Evolutionary conservation across 2,329 filamentous ascomycete genomes (phyloP).

Genomic region (Fusarium sp.): DNA sequence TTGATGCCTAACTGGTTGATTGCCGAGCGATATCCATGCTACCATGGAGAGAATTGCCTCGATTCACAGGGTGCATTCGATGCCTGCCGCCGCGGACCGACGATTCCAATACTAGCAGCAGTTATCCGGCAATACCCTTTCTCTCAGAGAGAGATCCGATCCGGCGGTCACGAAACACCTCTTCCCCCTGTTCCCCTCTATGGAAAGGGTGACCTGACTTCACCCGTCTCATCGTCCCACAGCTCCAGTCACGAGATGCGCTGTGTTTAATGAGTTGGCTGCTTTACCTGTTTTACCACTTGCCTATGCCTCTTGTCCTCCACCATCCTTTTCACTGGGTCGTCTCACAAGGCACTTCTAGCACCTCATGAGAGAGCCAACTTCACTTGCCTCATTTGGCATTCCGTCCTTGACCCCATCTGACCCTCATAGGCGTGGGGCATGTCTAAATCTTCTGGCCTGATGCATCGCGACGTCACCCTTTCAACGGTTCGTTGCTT

Average conservation of each 20-base stretch:
- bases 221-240: conserved; percentile 31
- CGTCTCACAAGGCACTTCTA: conserved; percentile 6
- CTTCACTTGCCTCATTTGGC: conserved; percentile 1
- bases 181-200: conserved; percentile 5
- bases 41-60: neutral
- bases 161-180: neutral
- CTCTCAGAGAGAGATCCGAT: neutral
- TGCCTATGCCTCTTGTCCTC: conserved; percentile 10
- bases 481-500: conserved; percentile 10
- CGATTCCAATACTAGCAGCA: conserved; percentile 9
- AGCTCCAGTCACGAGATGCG: conserved; percentile 27
- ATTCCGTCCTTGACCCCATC: conserved; percentile 1
- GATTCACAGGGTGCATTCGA: conserved; percentile 2
- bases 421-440: neutral
- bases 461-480: conserved; percentile 25
- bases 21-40: conserved; percentile 5
- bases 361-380: neutral
- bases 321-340: conserved; percentile 12
- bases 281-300: conserved; percentile 6
- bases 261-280: conserved; percentile 14
- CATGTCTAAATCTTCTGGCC: neutral
- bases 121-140: conserved; percentile 5
- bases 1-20: conserved; percentile 34
- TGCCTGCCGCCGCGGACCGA: conserved; percentile 21
- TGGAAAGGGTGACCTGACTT: conserved; percentile 33